Evolutionary conservation across 2,329 filamentous ascomycete species (phyloP), one percentile per base, ranked within the genome.

Genomic region (Monosporascus sp.): DNA sequence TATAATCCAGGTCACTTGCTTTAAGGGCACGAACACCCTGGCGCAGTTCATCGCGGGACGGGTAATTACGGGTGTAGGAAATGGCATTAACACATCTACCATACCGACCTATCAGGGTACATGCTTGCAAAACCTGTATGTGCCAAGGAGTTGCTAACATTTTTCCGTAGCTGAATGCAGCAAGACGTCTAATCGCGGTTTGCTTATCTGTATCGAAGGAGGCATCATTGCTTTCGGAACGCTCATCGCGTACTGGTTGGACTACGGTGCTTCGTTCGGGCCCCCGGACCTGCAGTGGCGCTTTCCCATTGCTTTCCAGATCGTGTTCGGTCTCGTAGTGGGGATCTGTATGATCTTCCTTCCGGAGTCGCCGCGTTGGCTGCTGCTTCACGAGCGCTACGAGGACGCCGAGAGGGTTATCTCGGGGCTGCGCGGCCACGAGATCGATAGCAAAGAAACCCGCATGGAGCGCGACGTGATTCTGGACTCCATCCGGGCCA

Each of bases 401-500:
- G 72, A 75, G 46, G 74, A 76, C 24, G 74, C 74, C 16, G 65
- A 65, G 50, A 55, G 51, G 22, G 65, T 68, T 49, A 68, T 69
- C 45, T 60, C 67, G 16, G 67, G 64, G 14, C 65, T 69, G 7
- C 66, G 71, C 49, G 72, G 72, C 26, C 72, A 70, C 54, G 72
- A 79, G 47, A 57, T 79, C 5, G 76, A 84, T 47, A 76, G 80
- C 57, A 70, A 75, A 8, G 78, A 86, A 62, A 84, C 84, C 3
- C 74, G 78, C 46, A 63, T 78, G 9, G 81, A 88, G 68, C 78
- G 80, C 52, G 77, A 80, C 53, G 71, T 85, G 55, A 85, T 86
- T 54, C 72, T 84, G 37, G 84, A 87, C 62, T 84, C 80, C 1
- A 83, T 88, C 56, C 75, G 77, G 41, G 80, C 80, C 44, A 79